Evolutionary conservation across 371 early-diverging fungal genomes (phyloP).

Genomic region (Mucor velutinosus): DNA sequence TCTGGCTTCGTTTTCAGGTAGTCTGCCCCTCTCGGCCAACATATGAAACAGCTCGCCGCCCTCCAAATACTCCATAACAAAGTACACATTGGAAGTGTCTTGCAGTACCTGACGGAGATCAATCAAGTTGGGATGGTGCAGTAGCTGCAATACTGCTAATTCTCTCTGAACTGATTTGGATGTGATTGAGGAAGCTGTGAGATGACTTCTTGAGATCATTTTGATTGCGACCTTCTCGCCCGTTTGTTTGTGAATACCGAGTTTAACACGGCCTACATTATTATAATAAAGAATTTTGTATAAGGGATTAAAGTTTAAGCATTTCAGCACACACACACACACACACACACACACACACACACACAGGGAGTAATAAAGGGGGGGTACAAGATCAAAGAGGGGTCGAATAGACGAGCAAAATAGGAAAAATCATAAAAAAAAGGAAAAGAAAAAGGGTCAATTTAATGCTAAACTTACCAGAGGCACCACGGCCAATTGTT

Average conservation of each 20-base stretch:
- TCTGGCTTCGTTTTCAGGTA: conserved; percentile 86
- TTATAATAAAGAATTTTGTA: neutral
- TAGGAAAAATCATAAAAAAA: conserved; percentile 3
- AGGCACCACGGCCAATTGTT: conserved; percentile 81
- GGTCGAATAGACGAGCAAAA: conserved; percentile 5
- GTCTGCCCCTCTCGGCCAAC: conserved; percentile 79
- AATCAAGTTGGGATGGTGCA: conserved; percentile 89
- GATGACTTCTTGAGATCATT: conserved; percentile 73
- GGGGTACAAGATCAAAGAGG: conserved; percentile 2
- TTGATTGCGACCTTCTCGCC: conserved; percentile 86
- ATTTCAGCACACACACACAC: too few relatives aligned
- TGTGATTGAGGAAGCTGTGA: conserved; percentile 54
- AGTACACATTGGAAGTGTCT: conserved; percentile 63
- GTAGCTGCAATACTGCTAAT: conserved; percentile 86
- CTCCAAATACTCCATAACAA: conserved; percentile 94
- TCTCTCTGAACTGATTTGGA: conserved; percentile 86
- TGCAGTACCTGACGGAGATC: conserved; percentile 88
- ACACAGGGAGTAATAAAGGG: neutral
- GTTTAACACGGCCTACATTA: conserved; percentile 72
- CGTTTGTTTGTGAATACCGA: conserved; percentile 73
- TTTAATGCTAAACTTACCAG: conserved; percentile 52
- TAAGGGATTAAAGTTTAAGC: neutral
- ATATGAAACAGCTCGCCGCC: conserved; percentile 96
- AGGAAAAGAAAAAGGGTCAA: conserved; percentile 3
- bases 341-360: too few relatives aligned